These are phyloP conservation scores for Aspergillus sp. DNA, from an alignment of 2,329 filamentous ascomycete genomes.

Conservation along the genomic window DNA sequence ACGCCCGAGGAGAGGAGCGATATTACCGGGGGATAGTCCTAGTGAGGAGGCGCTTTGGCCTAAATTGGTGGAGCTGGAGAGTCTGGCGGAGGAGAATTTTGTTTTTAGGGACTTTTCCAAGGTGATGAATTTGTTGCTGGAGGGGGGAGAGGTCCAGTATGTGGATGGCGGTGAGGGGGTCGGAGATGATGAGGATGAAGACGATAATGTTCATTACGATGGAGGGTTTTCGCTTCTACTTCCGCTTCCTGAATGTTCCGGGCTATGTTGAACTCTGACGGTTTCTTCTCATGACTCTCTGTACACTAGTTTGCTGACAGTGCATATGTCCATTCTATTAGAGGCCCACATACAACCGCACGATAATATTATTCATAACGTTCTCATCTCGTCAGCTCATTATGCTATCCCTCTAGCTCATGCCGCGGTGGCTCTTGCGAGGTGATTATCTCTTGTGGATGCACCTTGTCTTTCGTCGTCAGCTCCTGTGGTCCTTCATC, in stretches of 20 bases:
- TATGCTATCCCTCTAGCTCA: constrained; percentile 1
- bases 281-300: too few relatives aligned
- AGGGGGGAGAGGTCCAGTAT: background rate
- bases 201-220: background rate
- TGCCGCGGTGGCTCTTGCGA: constrained; percentile 1
- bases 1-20: background rate
- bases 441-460: background rate
- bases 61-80: background rate
- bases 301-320: too few relatives aligned
- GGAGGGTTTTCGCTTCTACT: too few relatives aligned
- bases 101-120: background rate
- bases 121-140: background rate
- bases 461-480: background rate
- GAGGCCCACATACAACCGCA: too few relatives aligned
- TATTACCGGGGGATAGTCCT: background rate
- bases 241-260: too few relatives aligned
- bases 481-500: background rate
- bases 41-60: background rate
- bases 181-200: background rate
- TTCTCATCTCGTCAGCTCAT: too few relatives aligned
- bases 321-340: too few relatives aligned
- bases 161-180: background rate
- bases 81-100: background rate
- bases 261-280: too few relatives aligned
- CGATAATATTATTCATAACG: too few relatives aligned